Percentiles rank a stretch among this genome's conserved stretches.
These are phyloP conservation scores for Liriodendron chinense DNA, from an alignment of 164 flowering plant genomes.

Conservation along the genomic window DNA sequence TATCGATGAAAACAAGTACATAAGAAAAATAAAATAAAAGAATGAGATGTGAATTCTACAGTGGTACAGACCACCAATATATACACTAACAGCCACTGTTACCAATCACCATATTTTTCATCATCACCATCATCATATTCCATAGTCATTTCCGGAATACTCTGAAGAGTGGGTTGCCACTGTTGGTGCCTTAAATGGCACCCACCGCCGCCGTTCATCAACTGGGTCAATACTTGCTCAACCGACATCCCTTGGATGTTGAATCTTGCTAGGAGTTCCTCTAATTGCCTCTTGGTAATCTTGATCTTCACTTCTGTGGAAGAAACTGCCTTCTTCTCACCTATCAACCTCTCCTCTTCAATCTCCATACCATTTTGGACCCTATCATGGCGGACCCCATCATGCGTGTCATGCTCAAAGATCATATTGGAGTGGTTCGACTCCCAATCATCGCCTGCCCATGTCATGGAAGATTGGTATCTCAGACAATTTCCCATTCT, in stretches of 20 bases:
- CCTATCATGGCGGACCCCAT: neutral
- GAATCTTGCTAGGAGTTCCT: neutral
- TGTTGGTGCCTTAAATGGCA: neutral
- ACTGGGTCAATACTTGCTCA: neutral
- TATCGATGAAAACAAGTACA: too few relatives aligned
- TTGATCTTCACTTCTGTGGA: constrained; percentile 12
- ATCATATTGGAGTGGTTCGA: neutral
- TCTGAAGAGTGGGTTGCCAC: neutral
- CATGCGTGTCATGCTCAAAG: neutral
- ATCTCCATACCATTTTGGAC: neutral
- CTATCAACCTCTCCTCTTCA: neutral
- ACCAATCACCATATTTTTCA: too few relatives aligned
- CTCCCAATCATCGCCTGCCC: neutral
- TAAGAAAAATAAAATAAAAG: too few relatives aligned
- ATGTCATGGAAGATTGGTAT: neutral
- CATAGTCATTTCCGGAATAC: neutral
- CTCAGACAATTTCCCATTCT: neutral
- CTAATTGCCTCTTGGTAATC: constrained; percentile 8
- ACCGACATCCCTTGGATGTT: neutral
- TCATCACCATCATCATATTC: neutral
- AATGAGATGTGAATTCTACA: too few relatives aligned
- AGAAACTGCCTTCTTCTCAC: neutral
- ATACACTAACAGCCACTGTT: too few relatives aligned
- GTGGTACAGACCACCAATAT: too few relatives aligned
- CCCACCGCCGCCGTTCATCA: neutral